These are phyloP conservation scores for Phytophthora sojae DNA, from an alignment of 352 stramenopile species.

Conservation along the genomic window DNA sequence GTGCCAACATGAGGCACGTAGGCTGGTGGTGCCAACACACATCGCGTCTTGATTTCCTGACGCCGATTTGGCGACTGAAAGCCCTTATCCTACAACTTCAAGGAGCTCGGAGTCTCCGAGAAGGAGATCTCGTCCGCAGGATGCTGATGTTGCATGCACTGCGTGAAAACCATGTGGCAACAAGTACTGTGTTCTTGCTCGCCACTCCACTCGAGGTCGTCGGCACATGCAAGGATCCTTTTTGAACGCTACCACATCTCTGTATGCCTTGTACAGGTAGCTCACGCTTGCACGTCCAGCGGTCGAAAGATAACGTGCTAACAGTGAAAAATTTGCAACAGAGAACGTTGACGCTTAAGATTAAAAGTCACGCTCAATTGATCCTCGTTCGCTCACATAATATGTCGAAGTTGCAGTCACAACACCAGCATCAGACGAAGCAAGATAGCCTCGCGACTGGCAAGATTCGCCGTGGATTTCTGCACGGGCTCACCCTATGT, in stretches of 20 bases:
- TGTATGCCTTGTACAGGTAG: too few species aligned
- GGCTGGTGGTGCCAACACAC: too few species aligned
- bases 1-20: too few species aligned
- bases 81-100: background rate
- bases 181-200: too few species aligned
- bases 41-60: too few species aligned
- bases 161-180: constrained; percentile 1
- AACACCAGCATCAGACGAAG: background rate
- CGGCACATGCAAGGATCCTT: background rate
- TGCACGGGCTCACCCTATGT: background rate
- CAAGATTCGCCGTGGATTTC: background rate
- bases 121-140: background rate
- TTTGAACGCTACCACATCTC: background rate
- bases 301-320: background rate
- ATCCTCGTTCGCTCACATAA: too few species aligned
- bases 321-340: constrained; percentile 4
- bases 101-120: background rate
- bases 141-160: background rate
- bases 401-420: too few species aligned
- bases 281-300: too few species aligned
- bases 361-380: too few species aligned
- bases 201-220: too few species aligned
- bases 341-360: too few species aligned
- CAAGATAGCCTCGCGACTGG: constrained; percentile 6
- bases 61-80: too few species aligned